Conservation (phyloP, 2,329 filamentous ascomycete genomes). For the Cercospora sp. region DNA sequence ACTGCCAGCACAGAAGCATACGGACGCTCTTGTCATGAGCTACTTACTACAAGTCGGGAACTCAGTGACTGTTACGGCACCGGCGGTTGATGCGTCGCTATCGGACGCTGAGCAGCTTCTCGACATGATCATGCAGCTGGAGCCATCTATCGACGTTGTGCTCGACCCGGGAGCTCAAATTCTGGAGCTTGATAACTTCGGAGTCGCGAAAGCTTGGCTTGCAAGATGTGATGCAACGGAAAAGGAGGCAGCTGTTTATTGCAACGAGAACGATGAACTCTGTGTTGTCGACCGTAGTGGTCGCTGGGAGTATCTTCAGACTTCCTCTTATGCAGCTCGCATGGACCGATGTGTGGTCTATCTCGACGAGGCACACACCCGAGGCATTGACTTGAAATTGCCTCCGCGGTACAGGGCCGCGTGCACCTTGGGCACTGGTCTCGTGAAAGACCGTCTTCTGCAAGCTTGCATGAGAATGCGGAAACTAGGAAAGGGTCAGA, state of each 20-base stretch:
- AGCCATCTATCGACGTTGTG: conserved; percentile 56
- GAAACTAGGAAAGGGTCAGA: conserved; percentile 66
- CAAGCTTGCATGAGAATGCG: conserved; percentile 74
- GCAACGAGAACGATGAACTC: conserved; percentile 58
- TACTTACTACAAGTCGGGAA: conserved; percentile 60
- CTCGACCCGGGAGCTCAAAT: conserved; percentile 72
- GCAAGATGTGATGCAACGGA: conserved; percentile 3
- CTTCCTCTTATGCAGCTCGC: conserved; percentile 59
- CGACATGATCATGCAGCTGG: conserved; percentile 43
- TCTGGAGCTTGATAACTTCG: conserved; percentile 62
- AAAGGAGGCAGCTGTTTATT: conserved; percentile 57
- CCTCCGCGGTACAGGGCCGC: conserved; percentile 62
- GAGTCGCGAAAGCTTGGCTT: conserved; percentile 59
- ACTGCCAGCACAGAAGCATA: conserved; percentile 58
- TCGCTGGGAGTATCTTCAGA: conserved; percentile 52
- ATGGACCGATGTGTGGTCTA: conserved; percentile 65
- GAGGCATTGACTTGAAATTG: conserved; percentile 68
- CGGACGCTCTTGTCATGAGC: conserved; percentile 66
- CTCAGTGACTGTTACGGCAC: conserved; percentile 23
- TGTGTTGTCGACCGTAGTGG: conserved; percentile 55
- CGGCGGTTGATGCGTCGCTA: background rate
- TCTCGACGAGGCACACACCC: conserved; percentile 69
- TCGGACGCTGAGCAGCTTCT: conserved; percentile 46
- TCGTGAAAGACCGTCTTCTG: conserved; percentile 69
- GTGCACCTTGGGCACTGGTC: conserved; percentile 63